Evolutionary conservation across 176 grass and related monocot species (phyloP).

Genomic region (Cenchrus americanus): DNA sequence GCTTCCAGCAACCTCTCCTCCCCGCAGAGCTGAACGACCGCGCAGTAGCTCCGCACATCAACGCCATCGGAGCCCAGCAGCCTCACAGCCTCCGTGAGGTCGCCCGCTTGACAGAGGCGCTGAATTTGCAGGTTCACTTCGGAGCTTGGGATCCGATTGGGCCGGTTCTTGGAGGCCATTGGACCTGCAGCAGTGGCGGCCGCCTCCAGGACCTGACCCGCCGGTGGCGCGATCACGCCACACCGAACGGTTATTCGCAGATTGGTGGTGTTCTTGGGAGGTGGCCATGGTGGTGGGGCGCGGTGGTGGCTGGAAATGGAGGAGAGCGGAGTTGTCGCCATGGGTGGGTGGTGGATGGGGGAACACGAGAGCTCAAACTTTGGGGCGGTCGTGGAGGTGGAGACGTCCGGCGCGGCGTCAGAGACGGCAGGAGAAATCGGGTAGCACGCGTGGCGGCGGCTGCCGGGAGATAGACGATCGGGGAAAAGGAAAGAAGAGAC

Average conservation of each 20-base stretch:
- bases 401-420: too few species aligned
- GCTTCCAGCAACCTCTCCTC: constrained; percentile 58
- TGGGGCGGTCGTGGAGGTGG: too few species aligned
- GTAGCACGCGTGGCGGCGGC: too few species aligned
- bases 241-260: constrained; percentile 15
- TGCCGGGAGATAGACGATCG: too few species aligned
- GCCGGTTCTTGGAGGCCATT: background rate
- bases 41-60: constrained; percentile 52
- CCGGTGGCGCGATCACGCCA: constrained; percentile 34
- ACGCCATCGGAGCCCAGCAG: constrained; percentile 47
- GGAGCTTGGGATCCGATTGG: background rate
- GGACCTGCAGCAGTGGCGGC: background rate
- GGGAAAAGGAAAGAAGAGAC: too few species aligned
- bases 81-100: constrained; percentile 50
- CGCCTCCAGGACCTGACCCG: background rate
- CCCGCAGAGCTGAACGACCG: constrained; percentile 71
- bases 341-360: background rate
- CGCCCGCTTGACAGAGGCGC: constrained; percentile 40
- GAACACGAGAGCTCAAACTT: too few species aligned
- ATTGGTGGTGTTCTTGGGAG: constrained; percentile 26
- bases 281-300: constrained; percentile 46
- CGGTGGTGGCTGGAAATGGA: constrained; percentile 47
- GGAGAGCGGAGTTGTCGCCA: constrained; percentile 29
- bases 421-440: too few species aligned
- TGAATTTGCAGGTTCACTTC: constrained; percentile 55